phyloP scores from a whole-genome alignment of 2,329 filamentous ascomycete genomes.

The Alternaria triticina region DNA sequence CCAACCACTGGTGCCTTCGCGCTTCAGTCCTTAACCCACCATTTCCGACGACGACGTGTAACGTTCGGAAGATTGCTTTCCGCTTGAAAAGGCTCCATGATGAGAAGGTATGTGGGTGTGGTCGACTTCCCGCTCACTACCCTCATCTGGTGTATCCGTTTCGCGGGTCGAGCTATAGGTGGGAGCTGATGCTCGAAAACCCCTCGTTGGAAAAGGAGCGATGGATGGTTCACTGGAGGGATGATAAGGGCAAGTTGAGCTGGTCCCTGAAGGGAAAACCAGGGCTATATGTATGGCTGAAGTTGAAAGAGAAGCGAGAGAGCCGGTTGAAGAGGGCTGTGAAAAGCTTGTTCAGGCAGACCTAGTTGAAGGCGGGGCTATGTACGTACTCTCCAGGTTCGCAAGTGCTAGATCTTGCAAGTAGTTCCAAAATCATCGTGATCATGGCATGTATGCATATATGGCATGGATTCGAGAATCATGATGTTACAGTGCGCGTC shows the following conservation, averaged over 20 bases:
- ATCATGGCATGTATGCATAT: not conserved
- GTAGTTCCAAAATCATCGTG: not conserved
- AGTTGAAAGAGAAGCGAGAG: not conserved
- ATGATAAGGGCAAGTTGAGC: not conserved
- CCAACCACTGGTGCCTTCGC: not conserved
- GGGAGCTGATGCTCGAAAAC: not conserved
- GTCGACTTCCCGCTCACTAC: not conserved
- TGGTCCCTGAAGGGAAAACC: not conserved
- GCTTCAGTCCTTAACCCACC: not conserved
- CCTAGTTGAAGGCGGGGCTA: not conserved
- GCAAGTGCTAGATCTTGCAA: not conserved
- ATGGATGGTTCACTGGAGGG: not conserved
- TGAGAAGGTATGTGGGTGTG: not conserved
- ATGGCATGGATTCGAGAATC: not conserved
- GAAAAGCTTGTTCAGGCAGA: not conserved
- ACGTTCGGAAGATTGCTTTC: not conserved
- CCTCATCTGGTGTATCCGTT: not conserved
- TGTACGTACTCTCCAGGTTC: not conserved
- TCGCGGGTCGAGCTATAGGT: not conserved
- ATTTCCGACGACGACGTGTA: not conserved
- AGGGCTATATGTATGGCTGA: not conserved
- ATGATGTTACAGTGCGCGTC: not conserved
- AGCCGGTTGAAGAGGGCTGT: not conserved
- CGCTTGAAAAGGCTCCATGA: conserved; percentile 1
- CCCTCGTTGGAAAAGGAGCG: not conserved